Conservation (phyloP, 2,329 filamentous ascomycete genomes). For the Fusarium dimerum region DNA sequence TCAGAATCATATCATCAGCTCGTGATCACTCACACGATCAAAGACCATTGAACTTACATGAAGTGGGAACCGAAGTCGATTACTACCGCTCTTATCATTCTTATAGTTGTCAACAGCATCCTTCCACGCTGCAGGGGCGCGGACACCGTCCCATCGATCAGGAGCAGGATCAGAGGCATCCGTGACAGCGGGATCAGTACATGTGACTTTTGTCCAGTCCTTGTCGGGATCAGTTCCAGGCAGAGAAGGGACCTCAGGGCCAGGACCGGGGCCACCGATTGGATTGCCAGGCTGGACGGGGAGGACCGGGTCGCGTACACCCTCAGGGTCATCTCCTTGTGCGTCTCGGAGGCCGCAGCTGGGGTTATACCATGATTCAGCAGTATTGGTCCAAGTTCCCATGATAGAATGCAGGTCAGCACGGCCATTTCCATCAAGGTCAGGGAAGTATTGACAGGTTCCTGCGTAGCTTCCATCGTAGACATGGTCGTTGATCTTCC, state of each 20-base stretch:
- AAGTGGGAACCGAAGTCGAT: background rate
- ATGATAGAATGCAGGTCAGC: background rate
- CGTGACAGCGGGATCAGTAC: background rate
- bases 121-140: background rate
- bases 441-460: background rate
- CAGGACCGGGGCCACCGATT: background rate
- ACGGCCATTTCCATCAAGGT: slow-evolving; percentile 1
- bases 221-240: background rate
- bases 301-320: background rate
- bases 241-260: background rate
- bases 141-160: background rate
- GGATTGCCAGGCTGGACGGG: background rate
- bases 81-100: background rate
- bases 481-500: background rate
- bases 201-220: background rate
- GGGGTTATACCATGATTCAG: background rate
- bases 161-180: background rate
- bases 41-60: background rate
- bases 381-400: background rate
- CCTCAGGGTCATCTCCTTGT: background rate
- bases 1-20: background rate
- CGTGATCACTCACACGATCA: background rate
- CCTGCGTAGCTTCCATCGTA: background rate
- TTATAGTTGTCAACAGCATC: background rate
- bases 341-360: background rate